Evolutionary conservation across 495 filamentous ascomycete species (phyloP).

Genomic region (Melanomma pulvis-pyrius): DNA sequence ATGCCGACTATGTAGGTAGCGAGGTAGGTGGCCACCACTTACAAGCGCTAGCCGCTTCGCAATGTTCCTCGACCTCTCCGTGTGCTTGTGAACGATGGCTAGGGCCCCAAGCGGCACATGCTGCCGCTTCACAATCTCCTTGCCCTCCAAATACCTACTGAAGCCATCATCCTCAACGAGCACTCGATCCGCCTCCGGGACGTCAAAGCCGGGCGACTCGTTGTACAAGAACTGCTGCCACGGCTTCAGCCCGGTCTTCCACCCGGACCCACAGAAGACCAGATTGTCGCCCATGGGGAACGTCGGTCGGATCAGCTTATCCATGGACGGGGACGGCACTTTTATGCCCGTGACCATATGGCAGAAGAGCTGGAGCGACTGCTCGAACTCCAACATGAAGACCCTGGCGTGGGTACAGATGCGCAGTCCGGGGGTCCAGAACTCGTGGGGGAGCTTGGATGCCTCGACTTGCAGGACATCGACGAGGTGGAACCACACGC

Average conservation of each 20-base stretch:
- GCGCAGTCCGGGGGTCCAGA: neutral
- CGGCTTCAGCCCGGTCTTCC: conserved; percentile 4
- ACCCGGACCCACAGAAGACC: neutral
- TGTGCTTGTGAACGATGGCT: conserved; percentile 8
- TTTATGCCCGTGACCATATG: neutral
- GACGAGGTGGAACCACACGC: conserved; percentile 14
- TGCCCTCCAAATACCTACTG: neutral
- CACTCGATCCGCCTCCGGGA: neutral
- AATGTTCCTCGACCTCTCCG: neutral
- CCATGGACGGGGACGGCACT: neutral
- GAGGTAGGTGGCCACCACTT: neutral
- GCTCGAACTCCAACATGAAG: neutral
- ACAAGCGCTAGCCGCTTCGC: neutral
- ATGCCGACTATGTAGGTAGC: neutral
- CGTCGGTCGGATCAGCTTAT: neutral
- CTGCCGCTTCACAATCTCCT: neutral
- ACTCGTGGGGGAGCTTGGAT: neutral
- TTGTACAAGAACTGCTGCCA: conserved; percentile 21
- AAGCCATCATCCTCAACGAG: neutral
- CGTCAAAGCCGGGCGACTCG: conserved; percentile 9
- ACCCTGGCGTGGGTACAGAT: neutral
- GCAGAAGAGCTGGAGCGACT: conserved; percentile 4
- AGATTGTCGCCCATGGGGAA: neutral
- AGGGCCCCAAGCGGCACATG: conserved; percentile 4
- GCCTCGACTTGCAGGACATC: neutral